Evolutionary conservation across 164 flowering plant genomes (phyloP), one percentile per base, ranked within the genome.

Genomic region (Vitis rotundifolia): DNA sequence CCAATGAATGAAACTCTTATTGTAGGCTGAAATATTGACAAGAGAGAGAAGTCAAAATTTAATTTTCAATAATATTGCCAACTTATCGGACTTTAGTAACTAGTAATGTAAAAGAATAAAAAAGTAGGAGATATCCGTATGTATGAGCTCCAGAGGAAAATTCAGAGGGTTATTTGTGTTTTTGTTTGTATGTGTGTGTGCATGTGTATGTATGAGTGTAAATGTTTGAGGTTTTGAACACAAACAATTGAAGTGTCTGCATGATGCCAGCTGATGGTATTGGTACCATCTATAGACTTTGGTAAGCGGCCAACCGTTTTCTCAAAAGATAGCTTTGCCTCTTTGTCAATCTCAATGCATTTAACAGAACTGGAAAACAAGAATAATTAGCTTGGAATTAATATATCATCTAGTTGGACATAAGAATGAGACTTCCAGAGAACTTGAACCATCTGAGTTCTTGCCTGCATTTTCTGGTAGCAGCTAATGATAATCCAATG

Each of bases 251-350:
- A 89, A 76, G 93, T 78, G 77, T 95, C 98, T 48, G 96, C 93
- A 48, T 85, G 92, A 80, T 93, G 93, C 99, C 98, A 95, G 79
- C 93, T 93, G 75, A 95, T 91, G 81, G 75, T 86, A 83, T 96
- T 91, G 81, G 75, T 86, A 83, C 97, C 67, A 65, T 87, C 86
- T 8, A 89, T 54, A 58, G 70, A 64, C n/a, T 63, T 74, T 2
- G 96, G 92, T 62, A 95, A 77, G 58, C 99, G 97, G 49, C 85
- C 80, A 71, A 80, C 76, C 19, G 97, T 88, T 81, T 87, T 91
- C 86, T 95, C 94, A 83, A 95, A 95, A 62, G 97, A 92, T 22
- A 79, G 69, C 83, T 87, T 91, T 54, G 99, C 81, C 71, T 95
- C 98, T 85, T 93, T 95, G 81, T 91, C 92, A 55, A 90, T 83